Percentiles rank a stretch among this genome's conserved stretches.
Conservation (phyloP, 2,329 filamentous ascomycete species). For the Apiospora pterosperma region DNA sequence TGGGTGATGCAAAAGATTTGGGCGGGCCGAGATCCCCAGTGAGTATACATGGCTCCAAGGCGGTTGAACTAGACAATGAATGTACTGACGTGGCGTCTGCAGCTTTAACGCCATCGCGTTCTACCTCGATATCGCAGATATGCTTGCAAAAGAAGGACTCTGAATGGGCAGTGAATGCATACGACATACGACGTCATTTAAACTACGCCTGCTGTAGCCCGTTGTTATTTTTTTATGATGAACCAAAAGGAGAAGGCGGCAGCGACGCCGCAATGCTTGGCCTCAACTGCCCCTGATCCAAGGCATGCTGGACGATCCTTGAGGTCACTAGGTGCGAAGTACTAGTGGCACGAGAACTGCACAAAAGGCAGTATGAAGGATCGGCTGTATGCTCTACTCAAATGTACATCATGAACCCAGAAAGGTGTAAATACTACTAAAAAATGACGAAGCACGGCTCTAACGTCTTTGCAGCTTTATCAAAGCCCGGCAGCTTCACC, state of each 20-base stretch:
- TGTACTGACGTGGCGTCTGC: background rate
- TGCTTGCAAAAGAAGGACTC: constrained; percentile 65
- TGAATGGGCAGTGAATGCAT: constrained; percentile 10
- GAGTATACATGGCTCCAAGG: constrained; percentile 28
- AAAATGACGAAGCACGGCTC: too few relatives aligned
- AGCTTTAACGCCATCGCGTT: constrained; percentile 67
- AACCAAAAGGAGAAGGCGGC: background rate
- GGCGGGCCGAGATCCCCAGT: constrained; percentile 50
- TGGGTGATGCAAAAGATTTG: constrained; percentile 51
- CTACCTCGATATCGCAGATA: constrained; percentile 64
- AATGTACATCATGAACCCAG: background rate
- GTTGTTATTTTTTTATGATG: background rate
- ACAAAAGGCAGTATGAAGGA: background rate
- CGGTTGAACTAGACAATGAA: constrained; percentile 6
- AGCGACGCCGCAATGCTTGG: background rate
- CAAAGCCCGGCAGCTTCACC: background rate
- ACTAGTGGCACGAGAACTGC: background rate
- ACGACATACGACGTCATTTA: background rate
- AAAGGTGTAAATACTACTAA: background rate
- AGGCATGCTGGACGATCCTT: too few relatives aligned
- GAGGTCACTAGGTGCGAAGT: background rate
- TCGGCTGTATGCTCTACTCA: background rate
- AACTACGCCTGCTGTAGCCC: background rate
- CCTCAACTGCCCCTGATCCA: background rate
- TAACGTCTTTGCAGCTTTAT: background rate